phyloP scores from a whole-genome alignment of 129 eudicot species.

The Oenanthe sinensis region DNA sequence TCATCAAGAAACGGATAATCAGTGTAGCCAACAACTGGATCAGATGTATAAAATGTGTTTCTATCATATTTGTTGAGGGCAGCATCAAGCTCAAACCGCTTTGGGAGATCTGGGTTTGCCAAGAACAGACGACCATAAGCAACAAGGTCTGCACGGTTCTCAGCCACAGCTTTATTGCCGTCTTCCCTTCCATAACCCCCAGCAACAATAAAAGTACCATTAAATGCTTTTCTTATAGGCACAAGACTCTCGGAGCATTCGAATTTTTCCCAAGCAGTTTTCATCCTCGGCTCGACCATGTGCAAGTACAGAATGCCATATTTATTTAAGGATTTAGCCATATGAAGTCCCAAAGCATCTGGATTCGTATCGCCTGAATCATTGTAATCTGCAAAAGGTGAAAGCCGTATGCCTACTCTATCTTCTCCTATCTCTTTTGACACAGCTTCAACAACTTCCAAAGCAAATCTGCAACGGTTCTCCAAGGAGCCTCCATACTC shows the following conservation, averaged over 20 bases:
- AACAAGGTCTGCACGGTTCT: conserved; percentile 12
- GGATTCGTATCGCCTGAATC: conserved; percentile 28
- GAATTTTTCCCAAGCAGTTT: conserved; percentile 22
- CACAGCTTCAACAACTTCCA: conserved; percentile 30
- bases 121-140: conserved; percentile 14
- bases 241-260: conserved; percentile 20
- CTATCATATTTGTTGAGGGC: conserved; percentile 13
- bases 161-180: conserved; percentile 15
- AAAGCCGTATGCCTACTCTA: conserved; percentile 26
- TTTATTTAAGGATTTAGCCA: conserved; percentile 28
- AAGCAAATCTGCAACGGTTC: conserved; percentile 35
- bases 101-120: conserved; percentile 17
- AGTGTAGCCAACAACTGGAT: conserved; percentile 16
- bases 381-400: conserved; percentile 30
- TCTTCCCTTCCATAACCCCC: conserved; percentile 37
- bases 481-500: conserved; percentile 28
- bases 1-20: conserved; percentile 16
- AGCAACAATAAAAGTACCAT: conserved; percentile 33
- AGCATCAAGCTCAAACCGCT: conserved; percentile 12
- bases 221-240: conserved; percentile 31
- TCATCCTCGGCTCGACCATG: conserved; percentile 37
- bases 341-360: conserved; percentile 21
- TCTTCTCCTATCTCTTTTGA: conserved; percentile 24
- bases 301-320: conserved; percentile 25
- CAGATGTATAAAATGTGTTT: conserved; percentile 11